Base-by-base conservation (phyloP, 2,329 filamentous ascomycete species). In the Botryotinia globosa region DNA sequence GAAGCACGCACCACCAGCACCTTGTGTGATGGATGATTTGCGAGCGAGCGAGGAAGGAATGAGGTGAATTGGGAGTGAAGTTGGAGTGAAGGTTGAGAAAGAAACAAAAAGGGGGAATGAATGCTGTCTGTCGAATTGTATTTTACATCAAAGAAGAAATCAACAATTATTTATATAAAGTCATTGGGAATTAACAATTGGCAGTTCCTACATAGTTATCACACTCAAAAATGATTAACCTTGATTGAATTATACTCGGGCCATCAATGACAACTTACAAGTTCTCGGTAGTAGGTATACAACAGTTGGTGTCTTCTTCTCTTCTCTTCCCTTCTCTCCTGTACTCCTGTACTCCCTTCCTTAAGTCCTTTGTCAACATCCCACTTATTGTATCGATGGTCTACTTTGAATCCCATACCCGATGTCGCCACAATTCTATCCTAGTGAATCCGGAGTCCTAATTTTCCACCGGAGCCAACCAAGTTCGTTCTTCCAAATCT, bases 381-480 rank as follows among this genome's bases (percentile, higher is more conserved):
- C 64, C 45, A 66, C 64, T 54, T 54, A 39, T 54, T 54, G 32
- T 54, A 8, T 51, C 29, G 32, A 39, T 67, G 64, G 64, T 37
- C 34, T 54, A 39, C 32, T 39, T 39, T 37, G 64, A 39, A 51
- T 39, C 45, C 34, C 64, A 54, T 67, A 67, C 45, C 64, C 64
- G 45, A 67, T 39, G 22, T 67, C 34, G 64, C 64, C 64, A 54
- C 63, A 66, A n/a, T 66, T 42, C 45, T 54, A 6, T n/a, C 34
- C 14, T 4, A 34, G 32, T 37, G n/a, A 34, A 37, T 42, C 10
- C 65, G 45, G 45, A 32, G 37, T 58, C 65, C 34, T 68, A 42
- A 32, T 39, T 44, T 42, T 59, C 42, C 48, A 42, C 3, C 51
- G n/a, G 66, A 59, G 22, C n/a, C 54, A 59, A 44, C 29, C 66